A percentile compares a stretch with the other conserved stretches of the same genome.
Conservation (phyloP, 208 protist species). For the Leptomonas seymouri region DNA sequence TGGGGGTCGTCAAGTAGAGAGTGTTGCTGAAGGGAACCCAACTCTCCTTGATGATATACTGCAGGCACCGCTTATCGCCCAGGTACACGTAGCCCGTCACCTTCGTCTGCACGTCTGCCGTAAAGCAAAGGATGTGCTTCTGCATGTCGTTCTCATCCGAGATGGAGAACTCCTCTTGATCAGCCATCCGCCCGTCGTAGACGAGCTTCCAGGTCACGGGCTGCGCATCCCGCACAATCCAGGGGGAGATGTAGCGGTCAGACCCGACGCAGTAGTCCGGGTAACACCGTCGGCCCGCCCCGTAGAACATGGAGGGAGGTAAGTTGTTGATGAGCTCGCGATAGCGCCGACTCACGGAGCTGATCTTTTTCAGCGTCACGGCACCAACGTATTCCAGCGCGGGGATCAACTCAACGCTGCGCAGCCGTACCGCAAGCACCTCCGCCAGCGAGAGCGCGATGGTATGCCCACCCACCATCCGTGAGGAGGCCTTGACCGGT, state of each 20-base stretch:
- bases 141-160: conserved; percentile 31
- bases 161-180: conserved; percentile 68
- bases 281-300: conserved; percentile 43
- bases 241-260: conserved; percentile 67
- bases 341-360: conserved; percentile 60
- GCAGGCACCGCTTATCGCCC: conserved; percentile 53
- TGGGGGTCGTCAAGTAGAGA: conserved; percentile 57
- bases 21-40: conserved; percentile 73
- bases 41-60: conserved; percentile 70
- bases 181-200: conserved; percentile 53
- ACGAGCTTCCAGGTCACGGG: conserved; percentile 57
- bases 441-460: conserved; percentile 58
- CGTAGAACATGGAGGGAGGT: conserved; percentile 68
- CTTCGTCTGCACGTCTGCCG: conserved; percentile 45
- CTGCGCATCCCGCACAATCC: conserved; percentile 57
- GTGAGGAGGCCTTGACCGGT: conserved; percentile 35
- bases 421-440: conserved; percentile 53
- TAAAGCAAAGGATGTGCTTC: conserved; percentile 54
- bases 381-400: conserved; percentile 76
- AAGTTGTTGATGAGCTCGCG: conserved; percentile 72
- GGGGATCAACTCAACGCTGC: conserved; percentile 65
- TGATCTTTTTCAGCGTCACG: conserved; percentile 64
- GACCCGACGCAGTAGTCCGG: conserved; percentile 69
- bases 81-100: conserved; percentile 64
- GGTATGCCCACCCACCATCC: conserved; percentile 23